These are phyloP conservation scores for Westerdykella ornata DNA, from an alignment of 2,329 filamentous ascomycete species.

Conservation along the genomic window DNA sequence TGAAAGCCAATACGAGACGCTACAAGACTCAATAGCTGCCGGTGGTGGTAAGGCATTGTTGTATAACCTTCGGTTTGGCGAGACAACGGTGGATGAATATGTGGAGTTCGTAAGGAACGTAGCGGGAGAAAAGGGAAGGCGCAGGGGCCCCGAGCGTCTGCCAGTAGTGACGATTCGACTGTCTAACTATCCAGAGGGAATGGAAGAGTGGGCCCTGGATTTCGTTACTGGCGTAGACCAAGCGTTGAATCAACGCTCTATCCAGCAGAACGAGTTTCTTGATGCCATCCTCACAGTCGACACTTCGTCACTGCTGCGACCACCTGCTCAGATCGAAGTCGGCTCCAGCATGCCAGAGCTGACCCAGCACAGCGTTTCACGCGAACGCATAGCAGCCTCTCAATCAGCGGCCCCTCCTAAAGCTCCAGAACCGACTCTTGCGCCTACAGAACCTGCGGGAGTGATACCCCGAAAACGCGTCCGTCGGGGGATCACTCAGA, in stretches of 20 bases:
- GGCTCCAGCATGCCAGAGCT: constrained; percentile 15
- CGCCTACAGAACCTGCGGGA: constrained; percentile 15
- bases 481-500: constrained; percentile 34
- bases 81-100: constrained; percentile 68
- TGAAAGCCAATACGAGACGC: constrained; percentile 63
- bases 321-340: constrained; percentile 45
- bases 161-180: constrained; percentile 76
- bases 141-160: constrained; percentile 57
- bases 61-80: constrained; percentile 53
- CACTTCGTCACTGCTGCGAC: constrained; percentile 61
- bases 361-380: constrained; percentile 1
- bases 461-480: constrained; percentile 27
- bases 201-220: constrained; percentile 60
- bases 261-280: constrained; percentile 86
- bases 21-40: constrained; percentile 67
- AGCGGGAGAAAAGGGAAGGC: constrained; percentile 66
- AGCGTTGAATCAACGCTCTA: constrained; percentile 69
- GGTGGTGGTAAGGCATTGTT: constrained; percentile 77
- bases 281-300: constrained; percentile 82
- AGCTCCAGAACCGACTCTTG: constrained; percentile 11
- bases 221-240: constrained; percentile 65
- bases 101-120: constrained; percentile 67
- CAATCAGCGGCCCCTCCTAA: constrained; percentile 15
- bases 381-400: constrained; percentile 7
- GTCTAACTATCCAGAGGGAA: constrained; percentile 40